Base-by-base conservation (phyloP, 2,329 filamentous ascomycete species). In the Mycosphaerelloides madeirae region DNA sequence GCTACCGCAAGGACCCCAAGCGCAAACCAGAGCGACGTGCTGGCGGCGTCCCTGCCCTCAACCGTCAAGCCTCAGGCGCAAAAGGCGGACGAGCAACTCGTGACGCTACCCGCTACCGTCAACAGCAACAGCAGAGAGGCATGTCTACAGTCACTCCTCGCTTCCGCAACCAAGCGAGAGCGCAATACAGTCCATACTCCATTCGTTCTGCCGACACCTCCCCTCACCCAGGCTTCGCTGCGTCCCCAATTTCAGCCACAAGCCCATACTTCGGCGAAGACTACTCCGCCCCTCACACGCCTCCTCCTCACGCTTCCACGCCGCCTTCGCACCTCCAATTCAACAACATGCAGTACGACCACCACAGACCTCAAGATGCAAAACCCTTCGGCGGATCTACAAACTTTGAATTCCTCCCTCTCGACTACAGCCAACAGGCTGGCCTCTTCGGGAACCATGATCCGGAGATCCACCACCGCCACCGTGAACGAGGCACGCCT, bases 1-100 rank as follows among this genome's bases (percentile, higher is more conserved):
- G 71, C 29, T 75, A 73, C 53, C 68, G 72, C 48, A 74, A 74
- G 56, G 62, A 67, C 25, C 67, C 69, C 28, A 69, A 71, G 54
- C 71, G 69, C 53, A 69, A 68, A 25, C 53, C 52, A 3, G 48
- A 53, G 5, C 54, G 56, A 6, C 55, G 55, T 28, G 46, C 50
- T 4, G 22, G 22, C 22, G 22, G 22, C 22, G 37, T 53, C 25
- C 64, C 63, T 15, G 63, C 61, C 8, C 55, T 60, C 12, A 68
- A 71, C 43, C 66, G 70, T 5, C 69, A 73, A 51, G 63, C 65
- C 7, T 70, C 70, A 0, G 70, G 71, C 12, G 64, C 69, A 11
- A 72, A 68, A 52, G 71, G 71, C 20, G 71, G 71, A 7, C 64
- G 69, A 43, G 69, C 68, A 14, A 66, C 70, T 3, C 47, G 60